phyloP scores from a whole-genome alignment of 2,329 filamentous ascomycete genomes.

The Neonectria sp. region DNA sequence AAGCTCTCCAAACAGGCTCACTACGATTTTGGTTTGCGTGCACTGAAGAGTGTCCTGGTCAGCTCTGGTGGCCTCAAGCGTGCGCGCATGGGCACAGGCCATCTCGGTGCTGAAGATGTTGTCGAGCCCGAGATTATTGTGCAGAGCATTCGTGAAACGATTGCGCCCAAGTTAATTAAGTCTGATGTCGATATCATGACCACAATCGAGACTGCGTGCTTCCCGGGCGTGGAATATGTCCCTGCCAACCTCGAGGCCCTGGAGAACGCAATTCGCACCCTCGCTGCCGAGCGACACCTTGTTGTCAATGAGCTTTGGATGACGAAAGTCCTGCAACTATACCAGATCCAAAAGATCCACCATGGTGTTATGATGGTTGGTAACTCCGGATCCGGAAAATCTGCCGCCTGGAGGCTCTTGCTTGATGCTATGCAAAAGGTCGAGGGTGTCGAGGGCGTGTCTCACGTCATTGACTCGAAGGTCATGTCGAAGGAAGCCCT shows the following conservation, averaged over 20 bases:
- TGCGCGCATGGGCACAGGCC: conserved; percentile 75
- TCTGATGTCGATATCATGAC: conserved; percentile 92
- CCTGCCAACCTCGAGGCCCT: conserved; percentile 88
- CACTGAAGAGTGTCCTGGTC: conserved; percentile 97
- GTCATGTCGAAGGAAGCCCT: conserved; percentile 99
- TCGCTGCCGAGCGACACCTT: conserved; percentile 88
- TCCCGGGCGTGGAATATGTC: conserved; percentile 94
- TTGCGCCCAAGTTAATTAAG: conserved; percentile 96
- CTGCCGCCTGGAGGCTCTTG: conserved; percentile 92
- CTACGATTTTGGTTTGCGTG: conserved; percentile 98
- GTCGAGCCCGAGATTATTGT: conserved; percentile 98
- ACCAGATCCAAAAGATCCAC: conserved; percentile 97
- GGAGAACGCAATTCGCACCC: conserved; percentile 83
- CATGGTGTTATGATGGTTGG: conserved; percentile 99
- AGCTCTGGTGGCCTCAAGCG: conserved; percentile 98
- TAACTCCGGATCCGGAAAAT: conserved; percentile 97
- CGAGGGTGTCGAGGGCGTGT: conserved; percentile 93
- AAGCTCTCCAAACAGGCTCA: conserved; percentile 95
- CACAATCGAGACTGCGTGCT: conserved; percentile 85
- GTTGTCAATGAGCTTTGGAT: conserved; percentile 97
- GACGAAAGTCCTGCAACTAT: conserved; percentile 96
- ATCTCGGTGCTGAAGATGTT: conserved; percentile 76
- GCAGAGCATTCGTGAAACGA: conserved; percentile 97
- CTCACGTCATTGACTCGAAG: conserved; percentile 98
- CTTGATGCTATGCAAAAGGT: conserved; percentile 92